These are phyloP conservation scores for Phytophthora niederhauseri DNA, from an alignment of 352 stramenopile species.

Conservation along the genomic window DNA sequence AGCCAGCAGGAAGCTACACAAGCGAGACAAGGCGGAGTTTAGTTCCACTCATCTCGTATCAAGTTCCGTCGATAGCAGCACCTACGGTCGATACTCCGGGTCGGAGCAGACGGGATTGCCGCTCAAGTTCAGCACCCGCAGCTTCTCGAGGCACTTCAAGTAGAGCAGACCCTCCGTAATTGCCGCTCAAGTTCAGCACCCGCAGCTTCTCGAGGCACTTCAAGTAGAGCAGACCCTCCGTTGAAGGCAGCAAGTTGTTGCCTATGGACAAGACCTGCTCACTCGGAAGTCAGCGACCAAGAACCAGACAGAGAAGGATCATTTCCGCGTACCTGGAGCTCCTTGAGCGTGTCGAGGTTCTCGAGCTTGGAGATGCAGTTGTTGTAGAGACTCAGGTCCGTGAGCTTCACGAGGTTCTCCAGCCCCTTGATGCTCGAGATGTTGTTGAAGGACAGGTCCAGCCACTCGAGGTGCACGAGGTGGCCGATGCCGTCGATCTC, in stretches of 20 bases:
- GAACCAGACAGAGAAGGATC: neutral
- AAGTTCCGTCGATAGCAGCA: neutral
- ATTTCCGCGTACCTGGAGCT: slow-evolving; percentile 66
- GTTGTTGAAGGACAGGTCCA: slow-evolving; percentile 96
- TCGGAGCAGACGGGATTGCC: slow-evolving; percentile 94
- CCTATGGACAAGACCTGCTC: slow-evolving; percentile 90
- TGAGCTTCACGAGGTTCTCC: slow-evolving; percentile 90
- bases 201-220: slow-evolving; percentile 89
- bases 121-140: slow-evolving; percentile 92
- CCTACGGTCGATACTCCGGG: slow-evolving; percentile 88
- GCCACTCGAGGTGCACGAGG: slow-evolving; percentile 90
- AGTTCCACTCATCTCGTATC: neutral
- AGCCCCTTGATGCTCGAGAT: slow-evolving; percentile 92
- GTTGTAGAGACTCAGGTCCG: slow-evolving; percentile 94
- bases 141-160: slow-evolving; percentile 84
- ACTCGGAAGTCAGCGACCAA: neutral
- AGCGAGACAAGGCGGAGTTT: neutral
- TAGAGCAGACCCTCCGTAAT: slow-evolving; percentile 83
- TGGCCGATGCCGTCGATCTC: slow-evolving; percentile 90
- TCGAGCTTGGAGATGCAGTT: slow-evolving; percentile 94
- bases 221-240: slow-evolving; percentile 76
- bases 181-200: slow-evolving; percentile 93
- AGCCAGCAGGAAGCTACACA: slow-evolving; percentile 81
- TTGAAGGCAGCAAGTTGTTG: slow-evolving; percentile 89
- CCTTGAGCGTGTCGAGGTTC: slow-evolving; percentile 89